Percentiles rank a stretch among this genome's conserved stretches.
These are phyloP conservation scores for Botrytis pseudocinerea DNA, from an alignment of 2,329 filamentous ascomycete genomes.

Conservation along the genomic window DNA sequence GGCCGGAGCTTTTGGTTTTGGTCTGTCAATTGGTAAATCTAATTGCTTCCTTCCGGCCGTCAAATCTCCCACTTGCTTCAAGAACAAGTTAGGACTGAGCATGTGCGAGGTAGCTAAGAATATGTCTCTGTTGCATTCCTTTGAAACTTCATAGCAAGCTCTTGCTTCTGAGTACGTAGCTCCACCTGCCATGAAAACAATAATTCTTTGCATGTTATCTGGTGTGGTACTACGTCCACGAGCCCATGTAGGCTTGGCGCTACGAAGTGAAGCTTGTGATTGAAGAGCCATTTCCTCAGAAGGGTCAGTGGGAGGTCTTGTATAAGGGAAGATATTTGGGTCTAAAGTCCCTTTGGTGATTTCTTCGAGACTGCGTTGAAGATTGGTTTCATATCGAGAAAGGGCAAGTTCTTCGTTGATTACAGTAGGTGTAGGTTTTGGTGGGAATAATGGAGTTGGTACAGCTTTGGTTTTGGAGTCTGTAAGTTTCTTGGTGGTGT, in stretches of 20 bases:
- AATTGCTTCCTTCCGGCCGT: constrained; percentile 72
- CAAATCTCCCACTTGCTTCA: constrained; percentile 80
- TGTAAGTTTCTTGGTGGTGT: constrained; percentile 71
- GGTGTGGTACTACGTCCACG: constrained; percentile 70
- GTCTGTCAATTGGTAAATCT: constrained; percentile 77
- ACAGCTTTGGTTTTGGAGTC: constrained; percentile 63
- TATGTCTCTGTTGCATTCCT: constrained; percentile 73
- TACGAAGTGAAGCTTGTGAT: constrained; percentile 74
- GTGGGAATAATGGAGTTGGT: constrained; percentile 68
- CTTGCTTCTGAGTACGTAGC: constrained; percentile 91
- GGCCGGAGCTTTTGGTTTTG: constrained; percentile 77
- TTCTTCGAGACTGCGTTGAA: constrained; percentile 83
- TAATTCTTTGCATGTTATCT: constrained; percentile 85
- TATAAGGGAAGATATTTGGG: constrained; percentile 66
- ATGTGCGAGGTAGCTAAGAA: constrained; percentile 90
- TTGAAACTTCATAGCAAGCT: constrained; percentile 82
- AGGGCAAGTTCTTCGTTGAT: constrained; percentile 76
- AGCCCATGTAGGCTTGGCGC: constrained; percentile 94
- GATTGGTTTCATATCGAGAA: constrained; percentile 79
- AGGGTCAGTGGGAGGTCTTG: constrained; percentile 66
- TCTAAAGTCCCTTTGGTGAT: constrained; percentile 68
- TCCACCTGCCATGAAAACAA: constrained; percentile 93
- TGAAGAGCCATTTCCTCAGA: constrained; percentile 58
- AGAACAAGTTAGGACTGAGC: constrained; percentile 79
- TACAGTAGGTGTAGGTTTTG: constrained; percentile 57